These are phyloP conservation scores for Plasmodium malariae DNA, from an alignment of 169 alveolate genomes.

Conservation along the genomic window DNA sequence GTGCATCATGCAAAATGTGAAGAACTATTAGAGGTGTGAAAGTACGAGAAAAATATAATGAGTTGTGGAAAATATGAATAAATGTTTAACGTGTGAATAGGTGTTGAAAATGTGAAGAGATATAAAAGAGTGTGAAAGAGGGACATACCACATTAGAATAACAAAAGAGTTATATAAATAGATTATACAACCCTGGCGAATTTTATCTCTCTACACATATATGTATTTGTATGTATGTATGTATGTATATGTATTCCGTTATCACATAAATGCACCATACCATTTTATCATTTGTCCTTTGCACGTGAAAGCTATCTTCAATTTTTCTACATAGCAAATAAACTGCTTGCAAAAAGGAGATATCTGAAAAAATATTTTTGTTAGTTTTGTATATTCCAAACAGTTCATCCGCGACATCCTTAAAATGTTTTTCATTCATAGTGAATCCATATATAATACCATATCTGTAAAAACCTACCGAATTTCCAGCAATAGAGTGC, in stretches of 20 bases:
- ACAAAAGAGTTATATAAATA: neutral
- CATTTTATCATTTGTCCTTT: conserved; percentile 30
- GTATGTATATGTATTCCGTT: neutral
- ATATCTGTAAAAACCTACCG: conserved; percentile 25
- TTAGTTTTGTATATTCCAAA: conserved; percentile 12
- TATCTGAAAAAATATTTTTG: conserved; percentile 17
- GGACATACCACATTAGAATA: neutral
- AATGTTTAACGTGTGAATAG: too few relatives aligned
- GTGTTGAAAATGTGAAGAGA: too few relatives aligned
- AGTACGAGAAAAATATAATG: too few relatives aligned
- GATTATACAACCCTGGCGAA: too few relatives aligned
- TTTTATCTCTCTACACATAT: too few relatives aligned
- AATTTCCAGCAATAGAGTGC: conserved; percentile 15
- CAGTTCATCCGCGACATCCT: conserved; percentile 17
- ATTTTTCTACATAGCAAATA: conserved; percentile 29
- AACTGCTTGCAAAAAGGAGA: conserved; percentile 49
- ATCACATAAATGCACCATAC: neutral
- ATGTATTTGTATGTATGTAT: conserved; percentile 2
- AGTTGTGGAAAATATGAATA: too few relatives aligned
- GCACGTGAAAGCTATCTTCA: conserved; percentile 17
- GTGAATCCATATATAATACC: conserved; percentile 47
- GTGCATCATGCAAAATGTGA: too few relatives aligned
- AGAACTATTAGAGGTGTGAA: too few relatives aligned
- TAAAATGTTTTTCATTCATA: conserved; percentile 14
- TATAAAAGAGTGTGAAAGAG: too few relatives aligned